Conservation (phyloP, 495 filamentous ascomycete species). For the Hypoxylon subgilvum region DNA sequence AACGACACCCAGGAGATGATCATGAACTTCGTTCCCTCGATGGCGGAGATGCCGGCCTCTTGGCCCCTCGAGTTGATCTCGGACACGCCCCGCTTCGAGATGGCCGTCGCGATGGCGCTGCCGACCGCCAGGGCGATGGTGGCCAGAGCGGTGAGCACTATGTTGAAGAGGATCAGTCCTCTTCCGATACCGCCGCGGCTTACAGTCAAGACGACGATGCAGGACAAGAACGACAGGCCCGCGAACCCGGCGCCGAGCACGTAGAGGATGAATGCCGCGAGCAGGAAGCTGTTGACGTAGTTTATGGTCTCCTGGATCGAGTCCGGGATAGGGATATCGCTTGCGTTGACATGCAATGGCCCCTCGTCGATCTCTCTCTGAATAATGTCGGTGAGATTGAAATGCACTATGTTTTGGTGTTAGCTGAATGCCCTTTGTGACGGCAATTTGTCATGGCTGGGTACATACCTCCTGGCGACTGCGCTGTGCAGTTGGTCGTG, state of each 20-base stretch:
- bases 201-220: constrained; percentile 50
- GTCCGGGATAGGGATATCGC: constrained; percentile 65
- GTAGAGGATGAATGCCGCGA: constrained; percentile 69
- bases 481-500: constrained; percentile 66
- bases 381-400: constrained; percentile 66
- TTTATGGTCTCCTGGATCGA: constrained; percentile 66
- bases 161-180: constrained; percentile 51
- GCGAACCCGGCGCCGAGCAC: constrained; percentile 65
- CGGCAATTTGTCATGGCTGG: background rate
- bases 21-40: constrained; percentile 42
- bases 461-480: constrained; percentile 57
- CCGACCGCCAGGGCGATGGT: constrained; percentile 35
- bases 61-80: constrained; percentile 44
- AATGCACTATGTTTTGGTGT: constrained; percentile 46
- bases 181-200: constrained; percentile 39
- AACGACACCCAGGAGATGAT: constrained; percentile 68
- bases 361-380: constrained; percentile 59
- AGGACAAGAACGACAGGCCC: constrained; percentile 60
- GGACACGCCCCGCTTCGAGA: constrained; percentile 38
- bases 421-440: background rate
- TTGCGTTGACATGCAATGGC: constrained; percentile 55
- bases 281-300: constrained; percentile 53
- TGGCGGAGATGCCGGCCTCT: constrained; percentile 42
- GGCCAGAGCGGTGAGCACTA: constrained; percentile 46
- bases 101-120: constrained; percentile 42